A percentile compares a stretch with the other conserved stretches of the same genome.
Conservation (phyloP, 352 stramenopile species). For the Globisporangium acanthophoron region DNA sequence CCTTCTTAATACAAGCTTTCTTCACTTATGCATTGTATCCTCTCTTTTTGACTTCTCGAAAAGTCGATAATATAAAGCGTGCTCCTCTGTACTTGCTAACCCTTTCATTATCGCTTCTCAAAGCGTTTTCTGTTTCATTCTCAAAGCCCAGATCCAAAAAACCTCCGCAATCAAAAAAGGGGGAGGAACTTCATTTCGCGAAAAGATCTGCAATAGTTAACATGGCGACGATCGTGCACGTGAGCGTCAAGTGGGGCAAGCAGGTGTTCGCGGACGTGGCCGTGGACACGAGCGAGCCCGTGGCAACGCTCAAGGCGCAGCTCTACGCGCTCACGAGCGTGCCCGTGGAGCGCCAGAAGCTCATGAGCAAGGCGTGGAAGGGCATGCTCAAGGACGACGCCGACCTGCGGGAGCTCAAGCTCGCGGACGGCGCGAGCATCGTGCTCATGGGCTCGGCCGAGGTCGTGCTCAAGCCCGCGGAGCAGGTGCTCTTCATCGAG, state of each 20-base stretch:
- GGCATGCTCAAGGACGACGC: conserved; percentile 87
- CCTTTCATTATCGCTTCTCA: too few relatives aligned
- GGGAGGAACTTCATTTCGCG: too few relatives aligned
- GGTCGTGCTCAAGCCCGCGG: conserved; percentile 80
- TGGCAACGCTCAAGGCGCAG: conserved; percentile 77
- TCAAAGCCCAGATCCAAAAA: too few relatives aligned
- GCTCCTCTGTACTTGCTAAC: too few relatives aligned
- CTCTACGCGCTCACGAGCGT: conserved; percentile 79
- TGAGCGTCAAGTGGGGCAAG: conserved; percentile 88
- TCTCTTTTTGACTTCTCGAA: too few relatives aligned
- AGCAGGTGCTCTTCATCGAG: conserved; percentile 82
- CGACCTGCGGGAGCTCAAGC: conserved; percentile 49
- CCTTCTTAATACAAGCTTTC: too few relatives aligned
- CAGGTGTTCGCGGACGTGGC: conserved; percentile 62
- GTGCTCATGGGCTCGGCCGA: conserved; percentile 95
- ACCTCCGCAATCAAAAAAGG: too few relatives aligned
- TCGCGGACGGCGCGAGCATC: conserved; percentile 58
- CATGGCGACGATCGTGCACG: conserved; percentile 48
- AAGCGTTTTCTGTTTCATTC: too few relatives aligned
- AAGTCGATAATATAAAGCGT: too few relatives aligned
- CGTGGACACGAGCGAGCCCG: conserved; percentile 59
- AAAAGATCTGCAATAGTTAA: not conserved
- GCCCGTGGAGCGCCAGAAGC: conserved; percentile 81
- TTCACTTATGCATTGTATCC: too few relatives aligned
- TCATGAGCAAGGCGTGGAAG: conserved; percentile 89